These are phyloP conservation scores for Oryza australiensis DNA, from an alignment of 176 grass and related monocot genomes.

Conservation along the genomic window DNA sequence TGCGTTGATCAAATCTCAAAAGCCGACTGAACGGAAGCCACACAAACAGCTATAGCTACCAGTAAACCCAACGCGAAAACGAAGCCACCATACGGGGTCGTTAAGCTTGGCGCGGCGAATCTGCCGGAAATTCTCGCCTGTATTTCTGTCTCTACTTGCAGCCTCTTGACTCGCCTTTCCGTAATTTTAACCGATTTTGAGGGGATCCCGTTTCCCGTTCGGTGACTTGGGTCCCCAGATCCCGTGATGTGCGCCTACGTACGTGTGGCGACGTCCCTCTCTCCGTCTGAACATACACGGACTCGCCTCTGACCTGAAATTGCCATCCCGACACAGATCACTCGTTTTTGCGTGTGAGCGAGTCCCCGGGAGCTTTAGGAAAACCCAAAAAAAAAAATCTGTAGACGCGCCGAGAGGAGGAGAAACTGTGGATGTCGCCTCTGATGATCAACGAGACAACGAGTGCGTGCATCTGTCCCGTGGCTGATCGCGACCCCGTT, in stretches of 20 bases:
- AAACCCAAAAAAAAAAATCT: neutral
- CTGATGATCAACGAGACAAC: neutral
- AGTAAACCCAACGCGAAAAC: neutral
- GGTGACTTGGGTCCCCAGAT: too few species aligned
- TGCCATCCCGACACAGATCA: neutral
- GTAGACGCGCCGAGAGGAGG: neutral
- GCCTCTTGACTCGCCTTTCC: neutral
- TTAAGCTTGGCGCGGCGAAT: slow-evolving; percentile 3
- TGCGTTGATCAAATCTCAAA: neutral
- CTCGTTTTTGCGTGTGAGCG: slow-evolving; percentile 23
- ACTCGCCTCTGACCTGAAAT: slow-evolving; percentile 10
- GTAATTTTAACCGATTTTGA: neutral
- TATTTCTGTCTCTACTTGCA: neutral
- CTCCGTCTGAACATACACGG: slow-evolving; percentile 30
- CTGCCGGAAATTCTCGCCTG: neutral
- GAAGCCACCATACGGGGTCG: neutral
- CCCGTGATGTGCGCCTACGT: slow-evolving; percentile 9
- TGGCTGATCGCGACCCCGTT: slow-evolving; percentile 33
- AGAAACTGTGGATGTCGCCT: neutral
- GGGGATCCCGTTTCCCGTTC: neutral
- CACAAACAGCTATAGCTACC: neutral
- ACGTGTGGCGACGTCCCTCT: slow-evolving; percentile 6
- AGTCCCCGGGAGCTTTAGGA: neutral
- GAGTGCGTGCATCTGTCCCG: neutral
- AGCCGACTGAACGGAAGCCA: neutral